Evolutionary conservation across 768 basidiomycete species (phyloP), one percentile per base, ranked within the genome.

Genomic region (Hericium coralloides): DNA sequence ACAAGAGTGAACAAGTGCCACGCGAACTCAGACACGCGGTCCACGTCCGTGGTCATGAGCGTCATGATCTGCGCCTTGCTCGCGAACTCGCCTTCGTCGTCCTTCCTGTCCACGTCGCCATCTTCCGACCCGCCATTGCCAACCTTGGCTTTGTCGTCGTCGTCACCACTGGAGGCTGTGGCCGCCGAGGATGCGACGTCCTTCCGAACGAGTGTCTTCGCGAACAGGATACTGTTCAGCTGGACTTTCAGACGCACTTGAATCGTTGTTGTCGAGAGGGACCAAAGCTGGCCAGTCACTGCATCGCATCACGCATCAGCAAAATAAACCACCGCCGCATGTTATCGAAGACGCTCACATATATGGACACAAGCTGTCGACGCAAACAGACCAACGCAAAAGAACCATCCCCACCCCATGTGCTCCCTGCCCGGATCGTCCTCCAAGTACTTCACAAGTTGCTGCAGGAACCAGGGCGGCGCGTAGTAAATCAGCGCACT

Each of bases 31-130:
- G 86, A 83, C 59, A 95, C 85, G 55, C 93, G 80, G 68, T 95
- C 92, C 26, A 94, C 91, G 62, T 97, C 93, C 5, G 92, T 93
- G 6, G 93, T 95, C 89, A 95, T 94, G 26, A 95, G 79, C 2
- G 90, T 95, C 92, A 95, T 94, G 64, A 97, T 84, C 72, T 95
- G 80, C n/a, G 76, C 74, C 64, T 82, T 82, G 56, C 76, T 78
- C 25, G 73, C 75, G 60, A 81, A 80, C 15, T 76, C 78, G n/a
- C 73, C 76, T 31, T 78, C 75, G 1, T 70, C 63, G 31, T 71
- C 70, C 23, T 70, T 80, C 65, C 85, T 84, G 66, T 79, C 82
- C 9, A 83, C 81, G 8, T 79, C 77, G 37, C 68, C 72, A 22
- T 38, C 54, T 38, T 61, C 60, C 0, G 64, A 56, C 3, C 52